Percentiles rank a stretch among this genome's conserved stretches.
These are phyloP conservation scores for Tanacetum coccineum DNA, from an alignment of 129 eudicot species.

Conservation along the genomic window DNA sequence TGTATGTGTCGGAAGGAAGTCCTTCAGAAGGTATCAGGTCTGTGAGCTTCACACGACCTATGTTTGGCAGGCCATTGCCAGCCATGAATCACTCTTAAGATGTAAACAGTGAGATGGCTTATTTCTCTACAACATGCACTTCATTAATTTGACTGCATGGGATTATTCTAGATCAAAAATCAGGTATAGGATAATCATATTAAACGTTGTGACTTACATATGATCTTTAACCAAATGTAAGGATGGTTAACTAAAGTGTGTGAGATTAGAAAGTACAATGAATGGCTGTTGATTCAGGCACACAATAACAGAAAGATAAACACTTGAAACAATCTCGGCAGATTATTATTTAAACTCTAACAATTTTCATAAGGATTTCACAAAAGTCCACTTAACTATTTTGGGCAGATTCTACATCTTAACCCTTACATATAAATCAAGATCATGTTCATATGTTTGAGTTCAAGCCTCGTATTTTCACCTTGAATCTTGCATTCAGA, in stretches of 20 bases:
- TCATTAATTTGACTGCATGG: slow-evolving; percentile 18
- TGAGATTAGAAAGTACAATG: background rate
- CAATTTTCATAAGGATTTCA: background rate
- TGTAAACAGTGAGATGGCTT: slow-evolving; percentile 15
- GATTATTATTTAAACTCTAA: no score
- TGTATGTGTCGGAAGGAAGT: slow-evolving; percentile 84
- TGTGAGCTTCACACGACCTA: slow-evolving; percentile 89
- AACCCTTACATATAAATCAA: background rate
- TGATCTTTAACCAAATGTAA: background rate
- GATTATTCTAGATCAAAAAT: background rate
- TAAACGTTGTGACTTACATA: slow-evolving; percentile 8
- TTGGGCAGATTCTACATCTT: background rate
- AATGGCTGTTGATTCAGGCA: background rate
- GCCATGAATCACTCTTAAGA: slow-evolving; percentile 55
- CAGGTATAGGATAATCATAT: background rate
- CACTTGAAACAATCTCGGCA: background rate
- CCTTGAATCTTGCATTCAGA: no score
- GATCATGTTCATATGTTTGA: background rate
- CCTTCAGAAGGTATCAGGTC: slow-evolving; percentile 84
- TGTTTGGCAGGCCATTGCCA: slow-evolving; percentile 79
- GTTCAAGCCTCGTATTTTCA: background rate
- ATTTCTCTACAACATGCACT: slow-evolving; percentile 17
- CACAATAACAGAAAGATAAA: background rate
- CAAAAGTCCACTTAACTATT: background rate
- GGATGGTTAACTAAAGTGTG: background rate